Base-by-base conservation (phyloP, 1,139 yeast genomes). In the Hansenula lynferdii region DNA sequence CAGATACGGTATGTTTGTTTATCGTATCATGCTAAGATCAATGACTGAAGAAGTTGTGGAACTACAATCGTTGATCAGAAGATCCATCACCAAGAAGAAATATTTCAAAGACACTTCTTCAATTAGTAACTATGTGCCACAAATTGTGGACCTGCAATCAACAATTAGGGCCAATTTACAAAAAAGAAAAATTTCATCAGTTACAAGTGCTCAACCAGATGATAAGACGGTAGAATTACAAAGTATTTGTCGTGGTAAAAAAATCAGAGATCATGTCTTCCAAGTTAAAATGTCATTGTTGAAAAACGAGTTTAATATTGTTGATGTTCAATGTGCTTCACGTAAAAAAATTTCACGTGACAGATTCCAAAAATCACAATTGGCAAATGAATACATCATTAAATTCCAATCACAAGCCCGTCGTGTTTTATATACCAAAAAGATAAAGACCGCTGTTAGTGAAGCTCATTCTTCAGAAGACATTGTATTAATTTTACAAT, bases 1-100 rank as follows among this genome's bases (percentile, higher is more conserved):
- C 44, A 69, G 94, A 36, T 84, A 80, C 56, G 62, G 62, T 21
- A 66, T 80, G 65, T 80, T 78, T 57, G 82, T 82, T 29, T 73
- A 75, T 49, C 71, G 67, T 41, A 77, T 78, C 44, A 72, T 79
- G 69, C 54, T 80, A 28, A 74, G 72, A 47, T 76, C 81, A 4
- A 75, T 71, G 47, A 64, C 66, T 5, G 74, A 70, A 17, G 76
- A 72, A 42, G 59, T 78, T 25, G 62, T 77, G 7, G 60, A 45
- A 17, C 46, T 67, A 16, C 72, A 67, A 44, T 47, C 65, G 0
- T 29, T 62, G 1, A 48, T 57, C 6, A 56, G 71, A 49, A 63
- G 65, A 25, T 36, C 45, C 3, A 23, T 49, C 5, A 35, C 42
- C 2, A 36, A 36, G 14, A 42, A 40, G 7, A 42, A 36, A 14